Evolutionary conservation across 768 basidiomycete genomes (phyloP).

Genomic region (Hortiboletus flavorubellus): DNA sequence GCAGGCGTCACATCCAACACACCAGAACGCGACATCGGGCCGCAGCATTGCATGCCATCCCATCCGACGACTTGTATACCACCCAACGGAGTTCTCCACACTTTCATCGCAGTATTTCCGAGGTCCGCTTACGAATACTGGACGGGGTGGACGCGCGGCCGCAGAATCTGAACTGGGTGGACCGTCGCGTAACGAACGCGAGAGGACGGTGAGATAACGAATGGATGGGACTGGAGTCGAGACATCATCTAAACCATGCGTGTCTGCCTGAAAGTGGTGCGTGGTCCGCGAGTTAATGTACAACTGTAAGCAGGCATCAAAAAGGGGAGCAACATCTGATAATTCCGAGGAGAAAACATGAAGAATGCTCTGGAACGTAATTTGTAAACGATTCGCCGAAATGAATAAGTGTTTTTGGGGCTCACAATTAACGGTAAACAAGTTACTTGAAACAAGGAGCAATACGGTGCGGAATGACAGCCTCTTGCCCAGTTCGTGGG

Average conservation of each 20-base stretch:
- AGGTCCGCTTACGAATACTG: conserved; percentile 46
- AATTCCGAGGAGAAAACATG: conserved; percentile 52
- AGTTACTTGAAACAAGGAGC: conserved; percentile 42
- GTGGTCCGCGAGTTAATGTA: conserved; percentile 28
- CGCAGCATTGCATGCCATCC: conserved; percentile 55
- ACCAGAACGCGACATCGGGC: conserved; percentile 31
- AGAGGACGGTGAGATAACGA: conserved; percentile 59
- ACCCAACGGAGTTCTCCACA: conserved; percentile 58
- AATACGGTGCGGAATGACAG: conserved; percentile 40
- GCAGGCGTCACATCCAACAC: not conserved
- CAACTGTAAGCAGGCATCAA: conserved; percentile 44
- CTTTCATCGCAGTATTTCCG: conserved; percentile 51
- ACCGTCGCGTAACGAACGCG: conserved; percentile 45
- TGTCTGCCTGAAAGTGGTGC: conserved; percentile 34
- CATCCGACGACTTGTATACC: conserved; percentile 62
- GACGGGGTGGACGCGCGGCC: conserved; percentile 24
- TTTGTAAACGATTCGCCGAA: not conserved
- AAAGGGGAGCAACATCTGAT: conserved; percentile 1
- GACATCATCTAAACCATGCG: conserved; percentile 15
- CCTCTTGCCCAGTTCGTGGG: conserved; percentile 49
- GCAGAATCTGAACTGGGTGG: conserved; percentile 28
- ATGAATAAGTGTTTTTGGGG: conserved; percentile 7
- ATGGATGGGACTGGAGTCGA: conserved; percentile 45
- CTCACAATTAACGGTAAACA: conserved; percentile 57
- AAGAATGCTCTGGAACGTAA: conserved; percentile 45